Evolutionary conservation across 2,329 filamentous ascomycete genomes (phyloP).

Genomic region (Aspergillus novoparasiticus): DNA sequence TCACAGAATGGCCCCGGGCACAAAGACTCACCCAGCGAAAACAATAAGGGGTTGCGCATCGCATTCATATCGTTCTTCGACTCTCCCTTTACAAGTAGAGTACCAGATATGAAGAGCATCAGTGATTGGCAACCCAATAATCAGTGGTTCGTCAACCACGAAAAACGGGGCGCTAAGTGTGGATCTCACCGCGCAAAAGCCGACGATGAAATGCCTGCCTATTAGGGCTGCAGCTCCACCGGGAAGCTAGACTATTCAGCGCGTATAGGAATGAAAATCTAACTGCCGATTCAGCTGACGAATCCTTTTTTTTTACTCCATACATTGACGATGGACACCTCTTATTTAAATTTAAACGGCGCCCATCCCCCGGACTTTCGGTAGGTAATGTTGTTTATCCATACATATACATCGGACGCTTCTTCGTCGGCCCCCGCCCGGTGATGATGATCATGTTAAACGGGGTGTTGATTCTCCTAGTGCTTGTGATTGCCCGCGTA

Average conservation of each 20-base stretch:
- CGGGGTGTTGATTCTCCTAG: not conserved
- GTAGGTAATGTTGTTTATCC: not conserved
- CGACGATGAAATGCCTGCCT: not conserved
- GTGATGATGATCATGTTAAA: conserved; percentile 4
- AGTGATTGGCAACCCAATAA: not conserved
- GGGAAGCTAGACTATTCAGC: not conserved
- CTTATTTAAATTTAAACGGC: not conserved
- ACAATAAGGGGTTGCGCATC: not conserved
- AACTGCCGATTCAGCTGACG: not conserved
- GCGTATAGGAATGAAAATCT: conserved; percentile 3
- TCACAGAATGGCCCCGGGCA: not conserved
- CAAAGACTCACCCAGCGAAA: not conserved
- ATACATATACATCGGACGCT: not conserved
- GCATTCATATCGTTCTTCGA: not conserved
- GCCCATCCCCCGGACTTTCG: not conserved
- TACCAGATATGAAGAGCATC: not conserved
- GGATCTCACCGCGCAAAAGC: not conserved
- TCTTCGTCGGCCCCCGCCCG: not conserved
- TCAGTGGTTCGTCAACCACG: not conserved
- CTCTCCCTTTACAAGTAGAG: not conserved
- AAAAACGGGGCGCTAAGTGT: not conserved
- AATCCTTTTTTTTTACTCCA: not conserved
- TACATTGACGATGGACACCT: not conserved
- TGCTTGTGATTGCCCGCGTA: not conserved
- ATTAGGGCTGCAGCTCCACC: not conserved